These are phyloP conservation scores for Xenoacremonium recifei DNA, from an alignment of 2,329 filamentous ascomycete genomes.

Conservation along the genomic window DNA sequence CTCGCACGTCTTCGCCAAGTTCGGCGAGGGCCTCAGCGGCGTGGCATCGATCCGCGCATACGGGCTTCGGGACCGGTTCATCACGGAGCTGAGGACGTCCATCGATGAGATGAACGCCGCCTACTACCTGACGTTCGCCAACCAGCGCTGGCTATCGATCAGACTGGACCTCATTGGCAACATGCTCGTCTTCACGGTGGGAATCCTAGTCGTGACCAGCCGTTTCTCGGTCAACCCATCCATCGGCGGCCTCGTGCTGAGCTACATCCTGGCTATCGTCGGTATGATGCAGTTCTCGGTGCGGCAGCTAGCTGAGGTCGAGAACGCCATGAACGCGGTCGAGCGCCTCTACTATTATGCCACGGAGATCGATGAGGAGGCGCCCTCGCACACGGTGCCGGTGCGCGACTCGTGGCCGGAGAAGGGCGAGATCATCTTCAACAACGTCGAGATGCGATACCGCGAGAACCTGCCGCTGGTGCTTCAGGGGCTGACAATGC, in stretches of 20 bases:
- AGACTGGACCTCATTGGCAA: constrained; percentile 84
- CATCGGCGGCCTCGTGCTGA: constrained; percentile 83
- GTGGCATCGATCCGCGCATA: constrained; percentile 88
- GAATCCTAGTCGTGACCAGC: constrained; percentile 88
- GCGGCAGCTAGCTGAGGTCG: constrained; percentile 88
- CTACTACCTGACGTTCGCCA: constrained; percentile 93
- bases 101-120: constrained; percentile 93
- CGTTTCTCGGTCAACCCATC: constrained; percentile 83
- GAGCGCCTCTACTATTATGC: constrained; percentile 92
- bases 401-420: constrained; percentile 80
- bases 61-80: constrained; percentile 75
- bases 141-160: constrained; percentile 88
- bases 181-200: constrained; percentile 79
- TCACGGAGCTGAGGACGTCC: constrained; percentile 63
- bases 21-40: constrained; percentile 83
- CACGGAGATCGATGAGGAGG: constrained; percentile 82
- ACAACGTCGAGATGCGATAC: constrained; percentile 77
- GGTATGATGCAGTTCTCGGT: constrained; percentile 97
- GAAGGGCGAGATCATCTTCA: constrained; percentile 76
- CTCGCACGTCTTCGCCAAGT: constrained; percentile 85
- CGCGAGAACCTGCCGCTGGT: constrained; percentile 70
- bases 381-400: constrained; percentile 73
- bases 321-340: constrained; percentile 97
- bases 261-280: constrained; percentile 89
- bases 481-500: constrained; percentile 67